Percentiles rank a stretch among this genome's conserved stretches.
Evolutionary conservation across 305 asterid genomes (phyloP).

Genomic region (Rubia peregrina): DNA sequence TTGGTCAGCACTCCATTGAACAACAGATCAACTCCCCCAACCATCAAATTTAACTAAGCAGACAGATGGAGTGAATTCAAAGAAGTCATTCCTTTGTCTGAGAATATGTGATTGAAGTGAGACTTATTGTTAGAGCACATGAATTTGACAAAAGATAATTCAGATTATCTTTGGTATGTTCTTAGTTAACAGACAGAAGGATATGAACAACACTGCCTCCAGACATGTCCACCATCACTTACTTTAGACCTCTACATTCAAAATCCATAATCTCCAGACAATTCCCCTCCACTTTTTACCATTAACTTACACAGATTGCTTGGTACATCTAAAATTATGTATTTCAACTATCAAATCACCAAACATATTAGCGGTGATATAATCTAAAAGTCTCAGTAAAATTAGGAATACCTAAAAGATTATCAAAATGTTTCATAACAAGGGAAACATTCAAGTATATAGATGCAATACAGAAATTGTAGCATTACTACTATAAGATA

Average conservation of each 20-base stretch:
- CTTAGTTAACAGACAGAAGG: conserved; percentile 31
- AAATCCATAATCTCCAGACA: neutral
- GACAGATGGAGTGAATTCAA: conserved; percentile 52
- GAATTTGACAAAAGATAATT: conserved; percentile 65
- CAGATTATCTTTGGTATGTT: conserved; percentile 92
- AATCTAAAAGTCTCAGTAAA: neutral
- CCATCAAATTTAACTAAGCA: conserved; percentile 34
- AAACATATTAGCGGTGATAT: too few relatives aligned
- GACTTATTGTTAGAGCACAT: conserved; percentile 60
- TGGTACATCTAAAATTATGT: neutral
- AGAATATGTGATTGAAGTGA: conserved; percentile 37
- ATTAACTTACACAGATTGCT: neutral
- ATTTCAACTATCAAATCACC: too few relatives aligned
- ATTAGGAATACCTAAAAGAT: too few relatives aligned
- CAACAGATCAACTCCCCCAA: conserved; percentile 36
- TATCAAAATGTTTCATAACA: neutral
- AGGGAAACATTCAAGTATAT: neutral
- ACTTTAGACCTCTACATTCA: neutral
- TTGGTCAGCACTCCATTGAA: conserved; percentile 42
- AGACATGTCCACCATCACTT: neutral
- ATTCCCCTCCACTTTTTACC: too few relatives aligned
- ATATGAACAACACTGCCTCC: too few relatives aligned
- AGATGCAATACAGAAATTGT: too few relatives aligned
- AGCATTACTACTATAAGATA: too few relatives aligned
- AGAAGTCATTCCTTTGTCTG: conserved; percentile 45